A percentile compares a stretch with the other conserved stretches of the same genome.
These are phyloP conservation scores for Talinum fruticosum DNA, from an alignment of 148 eudicot species.

Conservation along the genomic window DNA sequence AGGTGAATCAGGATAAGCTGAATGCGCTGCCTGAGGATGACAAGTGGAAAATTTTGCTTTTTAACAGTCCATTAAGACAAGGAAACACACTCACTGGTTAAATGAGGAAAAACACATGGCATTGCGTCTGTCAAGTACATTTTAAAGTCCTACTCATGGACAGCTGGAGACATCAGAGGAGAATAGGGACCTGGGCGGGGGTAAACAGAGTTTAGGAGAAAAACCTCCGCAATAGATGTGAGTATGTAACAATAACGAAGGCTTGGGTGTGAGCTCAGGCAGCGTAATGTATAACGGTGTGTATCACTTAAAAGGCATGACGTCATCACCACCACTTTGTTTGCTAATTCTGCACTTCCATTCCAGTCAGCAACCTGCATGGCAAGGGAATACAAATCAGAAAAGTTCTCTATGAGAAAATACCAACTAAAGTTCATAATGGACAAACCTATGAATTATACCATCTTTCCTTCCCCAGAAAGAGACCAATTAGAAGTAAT, in stretches of 20 bases:
- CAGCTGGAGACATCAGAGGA: not conserved
- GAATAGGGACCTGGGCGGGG: not conserved
- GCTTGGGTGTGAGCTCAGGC: conserved; percentile 63
- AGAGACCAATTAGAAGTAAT: not conserved
- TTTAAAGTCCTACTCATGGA: not conserved
- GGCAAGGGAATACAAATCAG: conserved; percentile 17
- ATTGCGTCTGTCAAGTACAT: not conserved
- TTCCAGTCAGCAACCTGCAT: conserved; percentile 67
- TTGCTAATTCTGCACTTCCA: conserved; percentile 40
- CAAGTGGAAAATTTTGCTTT: conserved; percentile 1
- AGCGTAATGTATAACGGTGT: conserved; percentile 84
- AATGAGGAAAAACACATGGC: not conserved
- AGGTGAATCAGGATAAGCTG: conserved; percentile 92
- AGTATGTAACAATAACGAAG: conserved; percentile 57
- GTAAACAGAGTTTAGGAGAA: conserved; percentile 9
- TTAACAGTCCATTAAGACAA: not conserved
- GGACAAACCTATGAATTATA: not conserved
- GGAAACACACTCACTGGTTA: not conserved
- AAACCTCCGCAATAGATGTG: conserved; percentile 93
- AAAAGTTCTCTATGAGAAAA: not conserved
- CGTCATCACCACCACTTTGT: conserved; percentile 71
- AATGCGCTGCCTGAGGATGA: conserved; percentile 73
- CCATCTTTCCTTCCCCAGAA: not conserved
- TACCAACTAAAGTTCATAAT: not conserved
- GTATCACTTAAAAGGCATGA: conserved; percentile 85